A percentile compares a stretch with the other conserved stretches of the same genome.
phyloP scores from a whole-genome alignment of 1,284 basidiomycete genomes.

The Porodaedalea pini region DNA sequence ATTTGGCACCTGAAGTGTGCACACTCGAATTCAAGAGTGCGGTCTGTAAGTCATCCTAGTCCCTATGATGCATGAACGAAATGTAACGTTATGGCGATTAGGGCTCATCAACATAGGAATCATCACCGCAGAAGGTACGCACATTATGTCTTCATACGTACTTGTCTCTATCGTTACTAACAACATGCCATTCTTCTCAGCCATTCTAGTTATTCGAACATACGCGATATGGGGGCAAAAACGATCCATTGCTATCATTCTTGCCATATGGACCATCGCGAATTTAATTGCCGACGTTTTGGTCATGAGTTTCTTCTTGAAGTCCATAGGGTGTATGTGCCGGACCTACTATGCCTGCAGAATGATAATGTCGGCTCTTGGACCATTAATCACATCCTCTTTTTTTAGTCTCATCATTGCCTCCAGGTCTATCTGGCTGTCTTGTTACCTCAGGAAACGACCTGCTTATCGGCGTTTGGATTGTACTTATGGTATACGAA shows the following conservation, averaged over 20 bases:
- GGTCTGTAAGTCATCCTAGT: background rate
- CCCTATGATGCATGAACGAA: background rate
- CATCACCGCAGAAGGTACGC: background rate
- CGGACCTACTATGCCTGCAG: background rate
- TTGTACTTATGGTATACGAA: constrained; percentile 6
- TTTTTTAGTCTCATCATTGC: background rate
- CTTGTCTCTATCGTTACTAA: too few relatives aligned
- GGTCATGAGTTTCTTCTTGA: constrained; percentile 1
- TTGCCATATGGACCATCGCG: background rate
- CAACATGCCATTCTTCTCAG: background rate
- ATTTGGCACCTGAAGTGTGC: background rate
- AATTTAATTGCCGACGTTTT: background rate
- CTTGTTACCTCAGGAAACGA: background rate
- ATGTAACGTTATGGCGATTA: background rate
- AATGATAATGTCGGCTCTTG: background rate
- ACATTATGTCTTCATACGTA: too few relatives aligned
- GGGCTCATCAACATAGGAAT: constrained; percentile 8
- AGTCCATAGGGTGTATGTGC: background rate
- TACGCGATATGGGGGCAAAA: constrained; percentile 4
- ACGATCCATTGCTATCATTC: background rate
- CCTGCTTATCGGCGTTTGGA: background rate
- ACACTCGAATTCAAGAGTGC: background rate
- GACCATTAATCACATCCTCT: background rate
- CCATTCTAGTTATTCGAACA: background rate
- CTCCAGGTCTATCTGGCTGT: background rate